Conservation (phyloP, 2,329 filamentous ascomycete species). For the Fusarium subglutinans region DNA sequence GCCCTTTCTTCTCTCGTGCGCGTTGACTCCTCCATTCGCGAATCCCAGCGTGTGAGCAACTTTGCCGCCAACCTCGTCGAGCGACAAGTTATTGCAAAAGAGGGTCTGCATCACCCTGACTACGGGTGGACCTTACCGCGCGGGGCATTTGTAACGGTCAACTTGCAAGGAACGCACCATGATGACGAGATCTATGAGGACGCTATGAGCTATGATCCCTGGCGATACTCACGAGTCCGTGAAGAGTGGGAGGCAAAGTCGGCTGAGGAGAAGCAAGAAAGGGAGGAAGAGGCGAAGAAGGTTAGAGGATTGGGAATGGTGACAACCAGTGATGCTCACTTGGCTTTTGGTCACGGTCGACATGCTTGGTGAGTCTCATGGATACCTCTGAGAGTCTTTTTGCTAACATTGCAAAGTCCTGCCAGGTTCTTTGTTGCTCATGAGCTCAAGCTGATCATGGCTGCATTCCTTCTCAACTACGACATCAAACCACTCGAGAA, state of each 20-base stretch:
- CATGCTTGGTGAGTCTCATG: constrained; percentile 55
- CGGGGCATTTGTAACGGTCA: constrained; percentile 55
- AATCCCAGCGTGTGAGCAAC: constrained; percentile 60
- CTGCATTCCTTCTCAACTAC: constrained; percentile 62
- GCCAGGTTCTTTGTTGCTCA: constrained; percentile 66
- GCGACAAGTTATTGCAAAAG: constrained; percentile 55
- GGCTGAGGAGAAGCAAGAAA: constrained; percentile 41
- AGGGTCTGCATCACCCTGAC: constrained; percentile 54
- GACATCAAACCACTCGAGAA: constrained; percentile 56
- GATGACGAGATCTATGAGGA: constrained; percentile 56
- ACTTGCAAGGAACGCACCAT: constrained; percentile 57
- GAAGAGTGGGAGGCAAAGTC: constrained; percentile 49
- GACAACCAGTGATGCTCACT: constrained; percentile 59
- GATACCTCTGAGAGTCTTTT: too few species aligned
- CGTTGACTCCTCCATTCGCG: constrained; percentile 62
- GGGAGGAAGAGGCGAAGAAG: constrained; percentile 44
- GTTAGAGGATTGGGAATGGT: constrained; percentile 59
- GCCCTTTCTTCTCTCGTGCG: constrained; percentile 54
- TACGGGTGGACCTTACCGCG: constrained; percentile 50
- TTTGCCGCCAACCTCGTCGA: constrained; percentile 58
- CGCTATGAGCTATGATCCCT: constrained; percentile 57
- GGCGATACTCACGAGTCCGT: constrained; percentile 56
- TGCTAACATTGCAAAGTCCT: constrained; percentile 46
- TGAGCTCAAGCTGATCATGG: constrained; percentile 64
- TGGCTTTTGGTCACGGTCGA: constrained; percentile 66